Evolutionary conservation across 495 filamentous ascomycete genomes (phyloP).

Genomic region (Podospora appendiculata): DNA sequence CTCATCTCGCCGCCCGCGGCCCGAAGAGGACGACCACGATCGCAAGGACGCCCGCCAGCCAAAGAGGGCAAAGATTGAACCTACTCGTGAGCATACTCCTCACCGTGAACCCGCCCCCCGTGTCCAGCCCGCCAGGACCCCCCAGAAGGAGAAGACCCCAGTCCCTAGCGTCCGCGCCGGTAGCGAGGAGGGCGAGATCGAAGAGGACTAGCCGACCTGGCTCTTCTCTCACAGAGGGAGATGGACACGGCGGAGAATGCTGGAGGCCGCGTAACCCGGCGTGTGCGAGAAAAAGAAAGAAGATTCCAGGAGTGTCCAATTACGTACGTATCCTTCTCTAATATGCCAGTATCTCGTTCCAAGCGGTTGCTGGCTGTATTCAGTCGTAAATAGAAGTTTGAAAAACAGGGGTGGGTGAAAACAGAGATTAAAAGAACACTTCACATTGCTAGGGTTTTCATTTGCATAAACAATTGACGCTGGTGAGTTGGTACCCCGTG

Average conservation of each 20-base stretch:
- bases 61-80: constrained; percentile 56
- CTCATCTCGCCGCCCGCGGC: constrained; percentile 56
- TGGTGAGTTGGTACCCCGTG: too few relatives aligned
- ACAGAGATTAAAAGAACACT: too few relatives aligned
- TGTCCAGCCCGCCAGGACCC: constrained; percentile 43
- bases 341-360: background rate
- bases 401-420: background rate
- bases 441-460: too few relatives aligned
- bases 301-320: too few relatives aligned
- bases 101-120: constrained; percentile 37
- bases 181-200: constrained; percentile 97
- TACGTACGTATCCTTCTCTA: background rate
- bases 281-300: too few relatives aligned
- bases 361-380: background rate
- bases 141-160: constrained; percentile 52
- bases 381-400: background rate
- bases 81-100: constrained; percentile 50
- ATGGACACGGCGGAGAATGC: background rate
- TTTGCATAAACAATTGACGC: too few relatives aligned
- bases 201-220: constrained; percentile 61
- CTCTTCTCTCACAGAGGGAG: background rate
- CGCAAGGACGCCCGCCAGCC: constrained; percentile 2
- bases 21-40: constrained; percentile 64
- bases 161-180: constrained; percentile 59
- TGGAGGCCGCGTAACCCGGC: background rate